Evolutionary conservation across 1,139 yeast genomes (phyloP), one percentile per base, ranked within the genome.

Genomic region (Yamadazyma mexicana): DNA sequence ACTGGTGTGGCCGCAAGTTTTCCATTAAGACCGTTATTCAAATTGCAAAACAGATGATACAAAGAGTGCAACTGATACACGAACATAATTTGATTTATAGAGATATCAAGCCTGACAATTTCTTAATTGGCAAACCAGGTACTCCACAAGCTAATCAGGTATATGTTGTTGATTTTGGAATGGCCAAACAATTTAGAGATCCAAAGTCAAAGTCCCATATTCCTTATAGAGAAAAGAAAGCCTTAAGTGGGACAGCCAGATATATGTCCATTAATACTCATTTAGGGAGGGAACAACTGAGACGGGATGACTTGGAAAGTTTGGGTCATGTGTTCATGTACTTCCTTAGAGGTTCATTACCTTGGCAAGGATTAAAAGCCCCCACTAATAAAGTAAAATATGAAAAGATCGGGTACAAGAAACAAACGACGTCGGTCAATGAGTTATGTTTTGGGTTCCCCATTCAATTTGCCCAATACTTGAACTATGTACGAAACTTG

Each of bases 341-440:
- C 57, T 79, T 79, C 47, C 60, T 79, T 38, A 66, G 81, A 45
- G 85, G 85, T n/a, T 72, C 76, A 35, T 64, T 77, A 45, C 83
- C 83, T 33, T 73, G 77, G 77, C 77, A 73, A 53, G 77, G 75
- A 4, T 58, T 69, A 45, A 80, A 83, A 58, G 92, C 92, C 1
- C 91, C 91, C 36, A 83, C 88, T 9, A 85, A 85, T 62, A 85
- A 84, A 60, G 85, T 82, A 47, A 85, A 85, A 59, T 85, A 85
- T 59, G 94, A 85, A 58, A 85, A 83, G 56, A 85, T 85, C 54
- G 94, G 94, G 33, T 81, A 83, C 55, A 84, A 83, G 63, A 85
- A 85, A 55, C 81, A 84, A 59, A 69, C 81, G 2, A 85, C 94
- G 0, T 78, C 83, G 29, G 79, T 83, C 33, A 73, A 73, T 50